Percentiles rank a stretch among this genome's conserved stretches.
phyloP scores from a whole-genome alignment of 2,329 filamentous ascomycete genomes.

The Aspergillus pseudoviridinutans region DNA sequence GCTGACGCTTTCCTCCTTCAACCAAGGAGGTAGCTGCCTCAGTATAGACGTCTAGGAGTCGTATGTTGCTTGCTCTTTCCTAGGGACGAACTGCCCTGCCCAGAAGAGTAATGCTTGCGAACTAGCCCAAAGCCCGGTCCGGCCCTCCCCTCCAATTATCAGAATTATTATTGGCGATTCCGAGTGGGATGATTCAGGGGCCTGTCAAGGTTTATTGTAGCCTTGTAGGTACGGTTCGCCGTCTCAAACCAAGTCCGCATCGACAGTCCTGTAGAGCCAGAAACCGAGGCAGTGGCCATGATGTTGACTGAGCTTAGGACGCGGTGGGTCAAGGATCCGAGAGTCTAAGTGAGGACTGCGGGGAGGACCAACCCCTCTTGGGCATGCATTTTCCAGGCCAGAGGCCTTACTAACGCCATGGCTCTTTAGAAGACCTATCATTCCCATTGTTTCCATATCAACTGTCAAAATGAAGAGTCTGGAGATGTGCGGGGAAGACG shows the following conservation, averaged over 20 bases:
- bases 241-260: neutral
- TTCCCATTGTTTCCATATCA: neutral
- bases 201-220: neutral
- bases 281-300: neutral
- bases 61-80: neutral
- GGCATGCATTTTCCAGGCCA: neutral
- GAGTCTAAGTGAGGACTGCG: neutral
- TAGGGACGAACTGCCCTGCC: neutral
- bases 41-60: too few relatives aligned
- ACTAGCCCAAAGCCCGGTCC: neutral
- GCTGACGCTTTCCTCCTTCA: neutral
- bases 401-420: neutral
- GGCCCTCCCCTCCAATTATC: neutral
- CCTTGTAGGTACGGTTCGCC: neutral
- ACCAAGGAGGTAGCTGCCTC: neutral
- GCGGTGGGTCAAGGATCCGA: neutral
- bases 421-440: neutral
- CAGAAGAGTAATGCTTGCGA: slow-evolving; percentile 11
- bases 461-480: neutral
- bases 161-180: neutral
- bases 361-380: too few relatives aligned
- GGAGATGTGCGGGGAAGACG: neutral
- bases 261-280: neutral
- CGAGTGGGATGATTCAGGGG: neutral
- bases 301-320: neutral